Base-by-base conservation (phyloP, 768 basidiomycete species). In the Mycena pura region DNA sequence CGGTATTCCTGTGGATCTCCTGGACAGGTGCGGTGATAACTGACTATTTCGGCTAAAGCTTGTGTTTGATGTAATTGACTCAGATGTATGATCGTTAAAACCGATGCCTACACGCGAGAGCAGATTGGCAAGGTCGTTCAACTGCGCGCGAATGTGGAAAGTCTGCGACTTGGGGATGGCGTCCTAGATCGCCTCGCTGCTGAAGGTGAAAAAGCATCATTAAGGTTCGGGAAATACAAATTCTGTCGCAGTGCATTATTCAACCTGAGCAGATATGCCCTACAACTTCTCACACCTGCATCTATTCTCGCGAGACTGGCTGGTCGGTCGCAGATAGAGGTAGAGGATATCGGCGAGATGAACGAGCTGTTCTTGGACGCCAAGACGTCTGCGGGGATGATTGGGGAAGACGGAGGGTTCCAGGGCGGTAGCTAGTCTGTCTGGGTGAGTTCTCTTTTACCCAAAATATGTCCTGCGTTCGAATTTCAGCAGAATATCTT, bases 41-140 rank as follows among this genome's bases (percentile, higher is more conserved):
- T n/a, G n/a, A n/a, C n/a, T n/a, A n/a, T n/a, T n/a, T n/a, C n/a
- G n/a, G n/a, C n/a, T n/a, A n/a, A n/a, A n/a, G n/a, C n/a, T n/a
- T n/a, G n/a, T n/a, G n/a, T n/a, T n/a, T n/a, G n/a, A n/a, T n/a
- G n/a, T n/a, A n/a, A n/a, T 31, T 29, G 13, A 29, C 25, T 17
- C 64, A 93, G 92, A 47, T 95, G 93, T 74, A 89, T 99, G 81
- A 99, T 99, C 59, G 96, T 99, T 19, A 92, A 94, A 69, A 99
- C 96, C 1, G 86, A 92, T 58, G 81, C 84, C 13, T 96, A 98
- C 73, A 85, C 80, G 29, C 59, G 59, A 14, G 59, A 60, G 6
- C 59, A 60, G 34, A 52, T 60, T 22, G 59, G 59, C 21, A 60
- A 60, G 46, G 59, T 60, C 44, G 59, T 60, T 6, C 59, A 60